Evolutionary conservation across 306 rosid species (phyloP).

Genomic region (Herpetospermum pedunculosum): DNA sequence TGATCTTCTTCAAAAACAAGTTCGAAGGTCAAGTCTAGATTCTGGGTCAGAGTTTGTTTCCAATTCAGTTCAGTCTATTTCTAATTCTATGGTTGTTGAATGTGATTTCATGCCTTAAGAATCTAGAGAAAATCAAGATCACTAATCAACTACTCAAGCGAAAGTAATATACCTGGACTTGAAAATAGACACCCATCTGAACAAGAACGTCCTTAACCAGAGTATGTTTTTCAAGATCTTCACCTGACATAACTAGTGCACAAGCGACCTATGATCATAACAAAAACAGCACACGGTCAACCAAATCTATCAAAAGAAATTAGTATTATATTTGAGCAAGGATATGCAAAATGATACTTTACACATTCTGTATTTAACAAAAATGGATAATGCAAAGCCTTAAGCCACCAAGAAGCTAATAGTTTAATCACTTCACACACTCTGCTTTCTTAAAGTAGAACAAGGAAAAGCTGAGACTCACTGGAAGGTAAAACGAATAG

Average conservation of each 20-base stretch:
- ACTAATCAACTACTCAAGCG: not conserved
- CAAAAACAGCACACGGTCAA: not conserved
- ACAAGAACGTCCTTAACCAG: conserved; percentile 29
- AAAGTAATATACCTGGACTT: conserved; percentile 29
- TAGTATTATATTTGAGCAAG: not conserved
- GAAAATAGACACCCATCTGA: conserved; percentile 42
- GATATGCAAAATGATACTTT: not conserved
- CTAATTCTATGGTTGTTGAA: no score
- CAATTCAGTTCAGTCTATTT: no score
- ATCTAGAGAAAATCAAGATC: not conserved
- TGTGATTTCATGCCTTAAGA: not conserved
- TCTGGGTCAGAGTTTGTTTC: no score
- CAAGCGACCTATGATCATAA: conserved; percentile 31
- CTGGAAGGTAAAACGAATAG: conserved; percentile 93
- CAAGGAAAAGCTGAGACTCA: conserved; percentile 27
- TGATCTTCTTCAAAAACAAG: no score
- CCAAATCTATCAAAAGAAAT: not conserved
- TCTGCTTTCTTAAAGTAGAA: not conserved
- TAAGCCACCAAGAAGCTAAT: not conserved
- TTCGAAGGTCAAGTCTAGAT: no score
- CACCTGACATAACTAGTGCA: conserved; percentile 35
- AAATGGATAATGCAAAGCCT: not conserved
- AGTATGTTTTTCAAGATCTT: conserved; percentile 23
- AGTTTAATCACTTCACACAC: not conserved
- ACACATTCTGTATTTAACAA: not conserved